Percentiles rank a stretch among this genome's conserved stretches.
Conservation (phyloP, 495 filamentous ascomycete species). For the Massariosphaeria phaeospora region DNA sequence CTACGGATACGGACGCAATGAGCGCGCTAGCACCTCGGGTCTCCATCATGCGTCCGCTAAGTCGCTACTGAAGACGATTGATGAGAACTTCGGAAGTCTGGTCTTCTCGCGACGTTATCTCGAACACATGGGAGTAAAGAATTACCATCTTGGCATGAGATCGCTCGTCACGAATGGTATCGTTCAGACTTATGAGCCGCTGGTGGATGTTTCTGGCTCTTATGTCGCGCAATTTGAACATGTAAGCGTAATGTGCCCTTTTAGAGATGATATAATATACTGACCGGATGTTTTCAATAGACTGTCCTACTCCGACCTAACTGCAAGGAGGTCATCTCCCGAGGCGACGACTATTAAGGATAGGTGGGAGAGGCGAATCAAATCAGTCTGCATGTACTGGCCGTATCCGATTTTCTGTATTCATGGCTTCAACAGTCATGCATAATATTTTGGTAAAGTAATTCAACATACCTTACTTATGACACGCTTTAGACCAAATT, state of each 20-base stretch:
- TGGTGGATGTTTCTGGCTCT: constrained; percentile 53
- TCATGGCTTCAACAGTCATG: constrained; percentile 28
- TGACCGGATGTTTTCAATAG: constrained; percentile 32
- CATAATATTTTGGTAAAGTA: constrained; percentile 6
- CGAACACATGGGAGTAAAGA: constrained; percentile 79
- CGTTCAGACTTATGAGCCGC: constrained; percentile 51
- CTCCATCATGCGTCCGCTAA: constrained; percentile 61
- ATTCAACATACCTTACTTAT: constrained; percentile 26
- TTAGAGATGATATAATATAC: constrained; percentile 34
- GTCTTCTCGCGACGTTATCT: constrained; percentile 83
- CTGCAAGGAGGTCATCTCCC: constrained; percentile 50
- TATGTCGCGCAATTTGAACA: constrained; percentile 61
- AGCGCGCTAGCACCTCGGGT: constrained; percentile 60
- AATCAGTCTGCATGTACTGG: constrained; percentile 16
- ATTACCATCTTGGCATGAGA: constrained; percentile 67
- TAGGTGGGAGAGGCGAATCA: not conserved
- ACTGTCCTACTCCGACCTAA: constrained; percentile 47
- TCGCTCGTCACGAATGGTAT: constrained; percentile 49
- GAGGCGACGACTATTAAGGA: constrained; percentile 48
- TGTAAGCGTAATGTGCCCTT: constrained; percentile 17
- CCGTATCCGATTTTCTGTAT: constrained; percentile 21
- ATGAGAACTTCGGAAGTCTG: constrained; percentile 86
- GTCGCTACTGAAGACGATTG: constrained; percentile 75
- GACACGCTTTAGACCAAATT: too few relatives aligned
- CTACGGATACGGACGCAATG: constrained; percentile 49